Conservation (phyloP, 2,329 filamentous ascomycete genomes). For the Colletotrichum neosansevieriae region DNA sequence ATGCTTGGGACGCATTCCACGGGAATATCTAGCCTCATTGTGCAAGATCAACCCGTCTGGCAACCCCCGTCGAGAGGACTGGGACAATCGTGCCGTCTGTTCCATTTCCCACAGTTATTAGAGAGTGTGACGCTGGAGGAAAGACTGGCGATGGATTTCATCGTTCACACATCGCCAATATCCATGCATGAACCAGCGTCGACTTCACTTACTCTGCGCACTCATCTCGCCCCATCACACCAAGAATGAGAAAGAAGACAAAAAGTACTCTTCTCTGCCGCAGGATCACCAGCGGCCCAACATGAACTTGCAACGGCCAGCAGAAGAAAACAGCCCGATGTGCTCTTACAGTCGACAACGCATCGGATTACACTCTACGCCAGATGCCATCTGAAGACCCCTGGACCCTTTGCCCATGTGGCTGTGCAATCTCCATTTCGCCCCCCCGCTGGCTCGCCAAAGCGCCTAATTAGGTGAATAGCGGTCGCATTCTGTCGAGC, state of each 20-base stretch:
- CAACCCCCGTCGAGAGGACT: background rate
- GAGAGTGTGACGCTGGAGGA: background rate
- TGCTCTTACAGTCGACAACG: conserved; percentile 8
- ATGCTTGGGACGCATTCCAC: conserved; percentile 19
- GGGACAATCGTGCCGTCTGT: no score
- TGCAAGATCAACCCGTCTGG: conserved; percentile 7
- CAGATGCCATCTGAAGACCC: conserved; percentile 44
- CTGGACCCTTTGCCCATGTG: conserved; percentile 37
- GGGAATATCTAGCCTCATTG: background rate
- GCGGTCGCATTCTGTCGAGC: conserved; percentile 19
- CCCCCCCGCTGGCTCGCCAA: conserved; percentile 14
- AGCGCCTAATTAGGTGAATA: conserved; percentile 3
- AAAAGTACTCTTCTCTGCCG: background rate
- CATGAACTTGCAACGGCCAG: conserved; percentile 11
- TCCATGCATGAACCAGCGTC: background rate
- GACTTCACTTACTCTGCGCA: background rate
- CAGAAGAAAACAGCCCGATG: conserved; percentile 9
- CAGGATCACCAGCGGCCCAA: background rate
- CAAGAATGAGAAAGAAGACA: background rate
- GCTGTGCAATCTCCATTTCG: conserved; percentile 39
- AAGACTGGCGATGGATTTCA: background rate
- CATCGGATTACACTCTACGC: conserved; percentile 8
- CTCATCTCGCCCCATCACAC: background rate
- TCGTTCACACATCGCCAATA: background rate
- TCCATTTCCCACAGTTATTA: no score